Evolutionary conservation across 768 basidiomycete genomes (phyloP).

Genomic region (Auricularia heimuer): DNA sequence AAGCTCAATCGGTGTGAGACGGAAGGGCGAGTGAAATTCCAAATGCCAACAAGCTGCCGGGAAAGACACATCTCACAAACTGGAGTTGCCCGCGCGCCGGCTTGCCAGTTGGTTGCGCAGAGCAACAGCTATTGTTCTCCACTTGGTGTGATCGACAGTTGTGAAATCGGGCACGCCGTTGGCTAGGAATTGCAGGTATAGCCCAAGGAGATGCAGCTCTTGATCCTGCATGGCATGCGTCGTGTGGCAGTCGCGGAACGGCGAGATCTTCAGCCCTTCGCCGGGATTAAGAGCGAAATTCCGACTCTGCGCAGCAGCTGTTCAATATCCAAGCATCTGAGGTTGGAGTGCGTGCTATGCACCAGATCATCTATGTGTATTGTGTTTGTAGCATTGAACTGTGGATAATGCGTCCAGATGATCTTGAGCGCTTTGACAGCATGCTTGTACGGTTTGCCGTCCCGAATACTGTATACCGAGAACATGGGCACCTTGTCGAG

Average conservation of each 20-base stretch:
- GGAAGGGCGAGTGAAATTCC: too few species aligned
- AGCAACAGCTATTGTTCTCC: background rate
- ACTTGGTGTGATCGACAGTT: background rate
- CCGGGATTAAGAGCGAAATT: slow-evolving; percentile 84
- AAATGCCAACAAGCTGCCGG: background rate
- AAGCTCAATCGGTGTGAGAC: background rate
- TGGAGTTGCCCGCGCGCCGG: background rate
- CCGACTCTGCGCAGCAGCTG: slow-evolving; percentile 38
- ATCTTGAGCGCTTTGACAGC: slow-evolving; percentile 75
- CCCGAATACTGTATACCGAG: slow-evolving; percentile 66
- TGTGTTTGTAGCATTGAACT: slow-evolving; percentile 63
- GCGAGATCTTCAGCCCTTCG: slow-evolving; percentile 73
- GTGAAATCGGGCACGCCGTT: background rate
- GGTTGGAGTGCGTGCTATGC: slow-evolving; percentile 12
- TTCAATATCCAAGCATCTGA: slow-evolving; percentile 1
- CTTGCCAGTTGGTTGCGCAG: background rate
- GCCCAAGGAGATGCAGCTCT: background rate
- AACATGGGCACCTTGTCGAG: slow-evolving; percentile 88
- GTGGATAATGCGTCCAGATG: slow-evolving; percentile 81
- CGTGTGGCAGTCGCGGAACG: slow-evolving; percentile 74
- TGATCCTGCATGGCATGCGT: slow-evolving; percentile 23
- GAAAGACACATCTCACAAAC: background rate
- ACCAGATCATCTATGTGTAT: slow-evolving; percentile 85
- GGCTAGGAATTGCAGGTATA: background rate
- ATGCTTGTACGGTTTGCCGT: slow-evolving; percentile 68